Evolutionary conservation across 2,329 filamentous ascomycete genomes (phyloP).

Genomic region (Ascochyta lentis): DNA sequence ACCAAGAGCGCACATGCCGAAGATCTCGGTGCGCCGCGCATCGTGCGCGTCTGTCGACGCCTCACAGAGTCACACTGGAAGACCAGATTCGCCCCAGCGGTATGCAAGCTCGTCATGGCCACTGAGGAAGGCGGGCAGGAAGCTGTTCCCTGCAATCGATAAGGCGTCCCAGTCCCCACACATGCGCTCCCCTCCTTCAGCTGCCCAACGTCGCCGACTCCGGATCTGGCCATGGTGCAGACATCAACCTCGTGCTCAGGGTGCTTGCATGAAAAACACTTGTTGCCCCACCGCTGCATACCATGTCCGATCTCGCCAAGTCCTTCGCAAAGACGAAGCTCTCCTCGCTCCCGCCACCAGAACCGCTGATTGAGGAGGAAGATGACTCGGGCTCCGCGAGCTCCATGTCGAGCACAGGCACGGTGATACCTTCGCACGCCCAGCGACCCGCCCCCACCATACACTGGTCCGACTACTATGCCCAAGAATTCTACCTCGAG

Average conservation of each 20-base stretch:
- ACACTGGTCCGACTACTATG: conserved; percentile 90
- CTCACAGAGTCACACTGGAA: neutral
- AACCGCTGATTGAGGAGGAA: conserved; percentile 55
- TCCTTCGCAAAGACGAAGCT: conserved; percentile 80
- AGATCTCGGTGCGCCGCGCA: neutral
- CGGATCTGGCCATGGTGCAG: neutral
- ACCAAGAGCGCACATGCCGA: neutral
- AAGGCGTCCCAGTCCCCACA: conserved; percentile 7
- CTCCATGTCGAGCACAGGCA: conserved; percentile 91
- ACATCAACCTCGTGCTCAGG: neutral
- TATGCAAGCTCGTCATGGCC: conserved; percentile 2
- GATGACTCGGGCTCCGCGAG: conserved; percentile 65
- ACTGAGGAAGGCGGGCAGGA: conserved; percentile 4
- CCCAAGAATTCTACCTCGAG: conserved; percentile 81
- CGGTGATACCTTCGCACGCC: conserved; percentile 80
- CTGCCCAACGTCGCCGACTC: conserved; percentile 6
- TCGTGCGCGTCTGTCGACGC: neutral
- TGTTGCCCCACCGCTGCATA: neutral
- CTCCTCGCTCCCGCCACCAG: conserved; percentile 64
- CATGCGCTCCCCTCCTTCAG: conserved; percentile 15
- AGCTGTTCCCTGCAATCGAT: conserved; percentile 21
- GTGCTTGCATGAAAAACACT: neutral
- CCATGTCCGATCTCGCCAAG: conserved; percentile 82
- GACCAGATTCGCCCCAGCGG: neutral
- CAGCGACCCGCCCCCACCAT: conserved; percentile 67